Evolutionary conservation across 768 basidiomycete genomes (phyloP).

Genomic region (Macrolepiota fuliginosa): DNA sequence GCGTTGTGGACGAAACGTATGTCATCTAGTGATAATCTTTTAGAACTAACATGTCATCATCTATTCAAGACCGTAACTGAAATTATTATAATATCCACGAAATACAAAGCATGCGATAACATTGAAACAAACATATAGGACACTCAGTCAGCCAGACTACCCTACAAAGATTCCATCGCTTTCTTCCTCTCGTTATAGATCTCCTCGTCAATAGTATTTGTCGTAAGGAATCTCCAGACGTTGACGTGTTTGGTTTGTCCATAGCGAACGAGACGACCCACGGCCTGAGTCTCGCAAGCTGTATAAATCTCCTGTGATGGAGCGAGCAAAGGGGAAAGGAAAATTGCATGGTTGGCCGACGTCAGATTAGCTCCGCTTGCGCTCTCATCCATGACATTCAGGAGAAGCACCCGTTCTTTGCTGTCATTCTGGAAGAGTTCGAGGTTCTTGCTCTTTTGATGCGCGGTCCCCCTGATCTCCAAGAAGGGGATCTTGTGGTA

Average conservation of each 20-base stretch:
- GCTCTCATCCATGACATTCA: constrained; percentile 94
- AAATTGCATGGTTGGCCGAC: constrained; percentile 91
- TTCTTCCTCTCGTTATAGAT: constrained; percentile 62
- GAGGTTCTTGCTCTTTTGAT: constrained; percentile 76
- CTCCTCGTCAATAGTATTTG: constrained; percentile 85
- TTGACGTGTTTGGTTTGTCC: constrained; percentile 80
- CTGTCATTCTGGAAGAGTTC: constrained; percentile 84
- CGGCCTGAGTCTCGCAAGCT: constrained; percentile 79
- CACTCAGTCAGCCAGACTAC: neutral
- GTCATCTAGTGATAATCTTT: neutral
- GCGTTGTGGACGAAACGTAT: neutral
- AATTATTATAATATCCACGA: neutral
- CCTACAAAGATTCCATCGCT: constrained; percentile 16
- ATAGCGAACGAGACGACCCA: constrained; percentile 80
- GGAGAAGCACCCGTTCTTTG: constrained; percentile 74
- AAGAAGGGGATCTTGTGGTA: constrained; percentile 72
- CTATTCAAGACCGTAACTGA: neutral
- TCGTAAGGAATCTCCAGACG: constrained; percentile 83
- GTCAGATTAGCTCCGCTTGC: constrained; percentile 94
- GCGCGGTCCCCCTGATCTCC: constrained; percentile 78
- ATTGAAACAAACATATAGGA: neutral
- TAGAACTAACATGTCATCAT: neutral
- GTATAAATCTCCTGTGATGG: constrained; percentile 81
- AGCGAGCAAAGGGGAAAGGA: constrained; percentile 88
- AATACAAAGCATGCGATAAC: neutral